Base-by-base conservation (phyloP, 306 rosid species). In the Ochetophila trinervis region DNA sequence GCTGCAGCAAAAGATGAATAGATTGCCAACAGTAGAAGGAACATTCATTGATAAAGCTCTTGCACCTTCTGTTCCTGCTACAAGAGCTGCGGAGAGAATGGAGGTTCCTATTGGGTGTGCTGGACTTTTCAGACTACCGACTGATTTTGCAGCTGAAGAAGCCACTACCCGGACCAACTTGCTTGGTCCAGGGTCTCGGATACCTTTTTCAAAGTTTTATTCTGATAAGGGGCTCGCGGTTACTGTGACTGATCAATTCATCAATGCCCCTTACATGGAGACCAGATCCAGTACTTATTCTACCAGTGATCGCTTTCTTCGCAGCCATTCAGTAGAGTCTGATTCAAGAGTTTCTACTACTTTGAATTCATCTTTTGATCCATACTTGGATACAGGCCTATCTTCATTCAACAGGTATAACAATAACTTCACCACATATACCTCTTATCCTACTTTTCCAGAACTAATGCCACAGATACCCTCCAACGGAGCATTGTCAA, bases 71-170 rank as follows among this genome's bases (percentile, higher is more conserved):
- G 36, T 61, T 52, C 71, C 80, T 70, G 58, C 62, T 6, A 20
- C 65, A 60, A 79, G 62, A 74, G 51, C 52, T n/a, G 83, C 75
- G 76, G 87, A 79, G 63, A 76, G 77, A 56, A 54, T 84, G 52
- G 85, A 83, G 60, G 76, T 79, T 60, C 91, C 88, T 2, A 52
- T 73, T 62, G 91, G 91, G 48, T 78, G 72, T 79, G 76, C 91
- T 18, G 95, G 97, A 34, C 88, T 93, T 70, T 89, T 89, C 75
- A 81, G 98, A 73, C 80, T 89, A 65, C 97, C 96, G 42, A 89
- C 87, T 37, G 94, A 89, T 77, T 81, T 77, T 69, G 72, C 86
- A 3, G 65, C 56, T 68, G 76, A 74, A 67, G 91, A 75, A 89
- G 65, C 84, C 61, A 53, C 73, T 19, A 45, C 53, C 17, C 80